These are phyloP conservation scores for Paraurostyla sp. DNA, from an alignment of 73 alveolate species.

Conservation along the genomic window DNA sequence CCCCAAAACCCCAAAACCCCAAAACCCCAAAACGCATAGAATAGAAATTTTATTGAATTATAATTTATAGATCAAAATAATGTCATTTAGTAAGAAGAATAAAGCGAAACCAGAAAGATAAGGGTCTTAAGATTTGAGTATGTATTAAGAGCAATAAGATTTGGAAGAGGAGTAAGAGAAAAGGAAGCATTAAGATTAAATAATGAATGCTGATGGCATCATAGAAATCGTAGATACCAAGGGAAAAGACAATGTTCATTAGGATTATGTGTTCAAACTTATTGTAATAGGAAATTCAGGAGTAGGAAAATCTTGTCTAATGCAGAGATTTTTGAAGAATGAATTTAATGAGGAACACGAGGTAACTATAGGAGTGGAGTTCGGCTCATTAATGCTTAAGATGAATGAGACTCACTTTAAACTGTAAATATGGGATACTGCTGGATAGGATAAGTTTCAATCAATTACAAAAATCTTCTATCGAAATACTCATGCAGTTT, in stretches of 20 bases:
- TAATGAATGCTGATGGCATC: neutral
- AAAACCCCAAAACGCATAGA: no score
- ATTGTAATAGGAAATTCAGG: slow-evolving; percentile 86
- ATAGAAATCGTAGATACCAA: neutral
- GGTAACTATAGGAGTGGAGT: slow-evolving; percentile 93
- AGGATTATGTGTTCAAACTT: slow-evolving; percentile 83
- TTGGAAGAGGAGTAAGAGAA: neutral
- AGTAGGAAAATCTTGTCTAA: slow-evolving; percentile 74
- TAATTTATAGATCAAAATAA: no score
- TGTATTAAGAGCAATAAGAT: neutral
- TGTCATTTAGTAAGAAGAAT: no score
- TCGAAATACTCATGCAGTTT: slow-evolving; percentile 90
- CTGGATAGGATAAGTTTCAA: slow-evolving; percentile 80
- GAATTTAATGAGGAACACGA: slow-evolving; percentile 79
- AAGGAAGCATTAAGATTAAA: neutral
- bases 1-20: no score
- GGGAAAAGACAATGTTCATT: neutral
- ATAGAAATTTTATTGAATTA: no score
- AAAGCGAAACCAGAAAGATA: neutral
- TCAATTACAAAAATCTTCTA: slow-evolving; percentile 88
- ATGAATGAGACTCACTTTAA: slow-evolving; percentile 79
- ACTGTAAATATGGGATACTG: slow-evolving; percentile 73
- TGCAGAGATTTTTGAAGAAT: slow-evolving; percentile 57
- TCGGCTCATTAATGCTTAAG: slow-evolving; percentile 80
- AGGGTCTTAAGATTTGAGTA: neutral